Base-by-base conservation (phyloP, 139 green algal genomes). In the Tetraselmis striata region DNA sequence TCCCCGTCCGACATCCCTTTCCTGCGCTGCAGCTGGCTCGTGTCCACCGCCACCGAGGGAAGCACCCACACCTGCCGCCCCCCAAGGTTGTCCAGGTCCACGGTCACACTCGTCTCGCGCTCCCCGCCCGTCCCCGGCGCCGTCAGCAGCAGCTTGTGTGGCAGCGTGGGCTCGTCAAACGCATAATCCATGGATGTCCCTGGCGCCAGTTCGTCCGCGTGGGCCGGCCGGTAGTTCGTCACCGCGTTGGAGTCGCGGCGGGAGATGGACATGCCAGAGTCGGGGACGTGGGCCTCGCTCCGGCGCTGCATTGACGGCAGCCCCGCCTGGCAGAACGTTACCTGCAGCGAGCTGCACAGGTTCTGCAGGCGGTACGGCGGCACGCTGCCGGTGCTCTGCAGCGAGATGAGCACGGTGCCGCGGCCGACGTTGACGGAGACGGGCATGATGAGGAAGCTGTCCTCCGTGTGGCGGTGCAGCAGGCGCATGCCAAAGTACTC, bases 401-500 rank as follows among this genome's bases (percentile, higher is more conserved):
- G 79, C 0, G 90, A 91, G 59, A 93, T 79, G 2, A 94, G 84
- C 31, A 91, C 86, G 11, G 67, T 83, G 85, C 92, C 90, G 23
- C 87, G 79, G 1, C 93, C 93, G 24, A 97, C 93, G 0, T 91
- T 95, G 76, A 92, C 93, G 86, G 94, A 96, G 84, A 96, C 90
- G 22, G 94, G 94, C 75, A 97, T 93, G 85, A 96, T 97, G 31
- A 94, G 89, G 87, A 89, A 92, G 24, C 75, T 77, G 1, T 59
- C 31, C 27, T n/a, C 2, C 0, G 81, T 77, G 25, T 79, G 30
- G 45, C 45, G 80, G 59, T 91, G 82, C 2, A 90, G 86, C 11
- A 95, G 84, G 30, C 92, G 88, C 80, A 96, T 88, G 1, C 92
- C 93, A 89, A 96, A 94, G 86, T 97, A 96, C 76, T 91, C 83